Evolutionary conservation across 371 early-diverging fungal genomes (phyloP).

Genomic region (Rhizopus arrhizus): DNA sequence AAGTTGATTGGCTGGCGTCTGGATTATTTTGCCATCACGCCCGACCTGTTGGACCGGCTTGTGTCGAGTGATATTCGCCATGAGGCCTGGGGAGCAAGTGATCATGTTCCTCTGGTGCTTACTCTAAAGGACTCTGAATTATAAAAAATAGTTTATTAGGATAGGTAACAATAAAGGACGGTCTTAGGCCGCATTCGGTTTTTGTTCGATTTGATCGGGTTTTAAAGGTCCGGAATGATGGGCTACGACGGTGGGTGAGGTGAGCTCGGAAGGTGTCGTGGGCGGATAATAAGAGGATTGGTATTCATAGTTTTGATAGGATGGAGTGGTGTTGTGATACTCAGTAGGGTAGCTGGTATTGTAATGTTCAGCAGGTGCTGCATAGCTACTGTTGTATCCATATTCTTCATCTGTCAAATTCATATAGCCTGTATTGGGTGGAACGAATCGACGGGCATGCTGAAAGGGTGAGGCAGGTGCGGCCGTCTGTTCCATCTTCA

Average conservation of each 20-base stretch:
- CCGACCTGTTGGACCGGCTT: slow-evolving; percentile 62
- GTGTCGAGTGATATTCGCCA: slow-evolving; percentile 71
- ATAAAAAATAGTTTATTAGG: not conserved
- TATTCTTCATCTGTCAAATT: slow-evolving; percentile 35
- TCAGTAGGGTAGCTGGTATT: not conserved
- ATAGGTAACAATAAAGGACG: not conserved
- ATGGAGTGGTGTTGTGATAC: slow-evolving; percentile 6
- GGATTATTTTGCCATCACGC: slow-evolving; percentile 84
- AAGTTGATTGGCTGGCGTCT: slow-evolving; percentile 88
- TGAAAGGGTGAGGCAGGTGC: slow-evolving; percentile 29
- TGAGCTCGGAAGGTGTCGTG: slow-evolving; percentile 15
- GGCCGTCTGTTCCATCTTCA: slow-evolving; percentile 18
- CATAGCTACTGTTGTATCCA: slow-evolving; percentile 16
- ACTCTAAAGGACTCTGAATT: slow-evolving; percentile 48
- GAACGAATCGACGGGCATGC: slow-evolving; percentile 39
- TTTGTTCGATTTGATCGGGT: slow-evolving; percentile 37
- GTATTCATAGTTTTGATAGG: slow-evolving; percentile 13
- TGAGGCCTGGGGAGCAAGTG: slow-evolving; percentile 87
- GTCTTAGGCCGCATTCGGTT: slow-evolving; percentile 32
- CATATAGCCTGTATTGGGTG: slow-evolving; percentile 36
- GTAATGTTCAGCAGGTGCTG: slow-evolving; percentile 15
- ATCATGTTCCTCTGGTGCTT: slow-evolving; percentile 83
- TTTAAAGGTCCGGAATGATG: slow-evolving; percentile 22
- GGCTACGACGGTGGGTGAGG: slow-evolving; percentile 12
- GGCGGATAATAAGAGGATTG: slow-evolving; percentile 7